Percentiles rank a stretch among this genome's conserved stretches.
These are phyloP conservation scores for Massospora cicadina DNA, from an alignment of 371 early-diverging fungal genomes.

Conservation along the genomic window DNA sequence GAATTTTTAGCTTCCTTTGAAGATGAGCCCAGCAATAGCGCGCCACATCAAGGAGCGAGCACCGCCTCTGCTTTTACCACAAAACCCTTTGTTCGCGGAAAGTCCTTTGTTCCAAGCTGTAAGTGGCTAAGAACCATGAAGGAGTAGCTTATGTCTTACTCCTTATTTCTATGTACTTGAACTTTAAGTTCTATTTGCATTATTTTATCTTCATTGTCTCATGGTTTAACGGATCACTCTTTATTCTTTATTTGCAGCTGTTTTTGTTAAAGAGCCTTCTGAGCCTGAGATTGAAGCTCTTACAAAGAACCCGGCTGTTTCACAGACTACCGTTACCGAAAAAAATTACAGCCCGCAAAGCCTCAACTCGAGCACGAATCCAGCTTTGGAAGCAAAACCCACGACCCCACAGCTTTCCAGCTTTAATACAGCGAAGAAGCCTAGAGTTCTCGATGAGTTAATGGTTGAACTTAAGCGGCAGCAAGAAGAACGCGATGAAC, in stretches of 20 bases:
- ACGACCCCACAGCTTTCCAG: not conserved
- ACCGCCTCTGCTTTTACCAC: not conserved
- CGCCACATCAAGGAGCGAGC: not conserved
- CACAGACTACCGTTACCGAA: not conserved
- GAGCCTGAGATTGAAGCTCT: not conserved
- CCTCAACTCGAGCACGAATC: not conserved
- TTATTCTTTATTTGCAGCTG: not conserved
- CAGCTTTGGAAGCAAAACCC: not conserved
- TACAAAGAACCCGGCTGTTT: not conserved
- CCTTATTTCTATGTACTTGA: not conserved
- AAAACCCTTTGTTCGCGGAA: not conserved
- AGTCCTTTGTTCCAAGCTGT: conserved; percentile 5
- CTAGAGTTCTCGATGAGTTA: not conserved
- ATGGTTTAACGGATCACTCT: not conserved
- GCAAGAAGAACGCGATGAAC: not conserved
- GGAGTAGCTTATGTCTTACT: conserved; percentile 15
- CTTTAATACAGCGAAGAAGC: not conserved
- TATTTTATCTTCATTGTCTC: not conserved
- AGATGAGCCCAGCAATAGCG: conserved; percentile 22
- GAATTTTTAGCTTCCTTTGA: conserved; percentile 79
- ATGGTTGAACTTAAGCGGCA: conserved; percentile 1
- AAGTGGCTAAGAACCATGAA: conserved; percentile 24
- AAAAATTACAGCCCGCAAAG: not conserved
- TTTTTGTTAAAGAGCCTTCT: not conserved
- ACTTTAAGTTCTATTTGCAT: not conserved